phyloP scores from a whole-genome alignment of 768 basidiomycete genomes.

The Tulasnella sp. region DNA sequence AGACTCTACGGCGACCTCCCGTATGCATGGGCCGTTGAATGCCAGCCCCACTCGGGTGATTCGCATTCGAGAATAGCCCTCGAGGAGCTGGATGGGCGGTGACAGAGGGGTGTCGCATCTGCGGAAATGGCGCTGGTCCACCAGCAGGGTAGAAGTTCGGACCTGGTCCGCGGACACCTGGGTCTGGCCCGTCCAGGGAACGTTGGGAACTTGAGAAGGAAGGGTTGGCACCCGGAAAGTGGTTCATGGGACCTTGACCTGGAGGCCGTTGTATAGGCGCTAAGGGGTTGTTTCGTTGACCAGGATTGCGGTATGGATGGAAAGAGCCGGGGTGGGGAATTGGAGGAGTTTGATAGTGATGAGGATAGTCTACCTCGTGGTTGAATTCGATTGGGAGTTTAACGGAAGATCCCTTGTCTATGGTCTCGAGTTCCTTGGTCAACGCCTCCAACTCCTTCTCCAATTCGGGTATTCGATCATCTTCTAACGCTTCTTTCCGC shows the following conservation, averaged over 20 bases:
- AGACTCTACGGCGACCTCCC: not conserved
- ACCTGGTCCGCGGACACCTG: not conserved
- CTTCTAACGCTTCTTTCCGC: conserved; percentile 62
- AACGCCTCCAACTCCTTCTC: conserved; percentile 57
- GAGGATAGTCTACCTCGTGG: conserved; percentile 12
- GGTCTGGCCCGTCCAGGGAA: not conserved
- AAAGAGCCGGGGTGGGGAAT: not conserved
- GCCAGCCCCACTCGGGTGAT: not conserved
- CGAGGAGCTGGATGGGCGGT: conserved; percentile 10
- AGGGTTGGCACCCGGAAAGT: not conserved
- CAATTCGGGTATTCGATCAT: conserved; percentile 50
- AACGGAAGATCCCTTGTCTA: conserved; percentile 26
- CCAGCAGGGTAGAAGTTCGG: not conserved
- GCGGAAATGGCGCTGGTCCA: not conserved
- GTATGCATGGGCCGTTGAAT: not conserved
- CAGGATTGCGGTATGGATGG: conserved; percentile 1
- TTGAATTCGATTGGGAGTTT: conserved; percentile 14
- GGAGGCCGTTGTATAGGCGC: conserved; percentile 12
- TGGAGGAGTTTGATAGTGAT: conserved; percentile 12
- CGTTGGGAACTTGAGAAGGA: conserved; percentile 6
- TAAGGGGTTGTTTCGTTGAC: not conserved
- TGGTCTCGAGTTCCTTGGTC: conserved; percentile 50
- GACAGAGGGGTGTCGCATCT: conserved; percentile 15
- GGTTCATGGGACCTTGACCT: not conserved
- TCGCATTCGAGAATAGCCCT: conserved; percentile 10